Evolutionary conservation across 805 yeast genomes (phyloP), one percentile per base, ranked within the genome.

Genomic region (Lipomyces yamadae): DNA sequence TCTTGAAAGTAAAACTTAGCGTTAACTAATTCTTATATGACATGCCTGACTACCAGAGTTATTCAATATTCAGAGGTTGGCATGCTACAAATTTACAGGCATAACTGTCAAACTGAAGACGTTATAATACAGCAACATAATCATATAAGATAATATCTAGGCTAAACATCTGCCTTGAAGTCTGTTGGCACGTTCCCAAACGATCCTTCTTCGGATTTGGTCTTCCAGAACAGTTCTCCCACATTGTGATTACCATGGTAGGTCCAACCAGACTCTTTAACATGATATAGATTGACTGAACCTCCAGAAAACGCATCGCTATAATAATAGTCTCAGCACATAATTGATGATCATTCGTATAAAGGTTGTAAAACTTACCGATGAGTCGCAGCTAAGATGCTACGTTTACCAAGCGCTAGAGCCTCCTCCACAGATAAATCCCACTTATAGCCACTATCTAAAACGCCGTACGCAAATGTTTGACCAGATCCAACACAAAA

Each of bases 401-500:
- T 89, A 79, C 99, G 88, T 80, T 93, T 93, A 72, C 99, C 99
- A 72, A 95, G 83, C 75, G 90, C 90, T 70, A 95, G 84, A 2
- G 98, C 98, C 70, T 95, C 98, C 70, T 95, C 98, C 2, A 91
- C 94, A 1, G 91, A 78, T 69, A 95, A 80, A 76, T 95, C 98
- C 97, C 97, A 92, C 74, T 84, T 85, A 80, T 92, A 91, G 74
- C 91, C 93, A 42, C 97, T 86, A 78, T 95, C 99, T 72, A 95
- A 83, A 30, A 95, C 99, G 84, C 99, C 99, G 76, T 95, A 95
- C 8, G 99, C 99, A 80, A 95, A 95, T 1, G 99, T 95, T 82
- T 95, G 99, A 80, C 99, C 99, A 1, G 98, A 94, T 58, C 99
- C 99, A 39, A 95, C 99, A 82, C 97, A 92, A 80, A 95, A 95